Percentiles rank a stretch among this genome's conserved stretches.
Conservation (phyloP, 2,329 filamentous ascomycete species). For the Teratosphaeria zuluensis region DNA sequence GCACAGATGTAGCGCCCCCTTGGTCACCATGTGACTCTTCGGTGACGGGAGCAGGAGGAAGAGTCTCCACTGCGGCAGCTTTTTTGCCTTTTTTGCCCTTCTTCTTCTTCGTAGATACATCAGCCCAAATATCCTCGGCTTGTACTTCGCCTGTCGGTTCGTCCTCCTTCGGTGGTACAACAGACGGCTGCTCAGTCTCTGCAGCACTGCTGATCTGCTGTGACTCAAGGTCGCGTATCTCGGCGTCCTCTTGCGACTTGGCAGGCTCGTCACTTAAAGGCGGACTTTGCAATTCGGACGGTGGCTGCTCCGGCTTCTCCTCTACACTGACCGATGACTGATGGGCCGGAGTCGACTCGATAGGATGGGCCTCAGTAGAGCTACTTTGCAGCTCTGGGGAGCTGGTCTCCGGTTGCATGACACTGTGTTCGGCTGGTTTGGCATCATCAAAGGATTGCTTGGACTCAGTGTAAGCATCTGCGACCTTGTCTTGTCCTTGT, state of each 20-base stretch:
- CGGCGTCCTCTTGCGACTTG: neutral
- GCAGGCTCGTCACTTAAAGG: neutral
- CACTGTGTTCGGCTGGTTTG: neutral
- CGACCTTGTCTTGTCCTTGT: neutral
- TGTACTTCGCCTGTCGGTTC: neutral
- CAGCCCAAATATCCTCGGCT: constrained; percentile 3
- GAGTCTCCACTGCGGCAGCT: constrained; percentile 3
- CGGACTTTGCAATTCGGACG: neutral
- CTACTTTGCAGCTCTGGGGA: neutral
- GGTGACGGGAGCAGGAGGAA: neutral
- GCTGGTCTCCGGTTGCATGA: neutral
- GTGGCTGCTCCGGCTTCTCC: neutral
- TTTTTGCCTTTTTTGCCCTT: constrained; percentile 20
- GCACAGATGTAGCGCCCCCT: neutral
- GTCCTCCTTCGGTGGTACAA: neutral
- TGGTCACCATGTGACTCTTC: neutral
- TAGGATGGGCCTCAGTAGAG: neutral
- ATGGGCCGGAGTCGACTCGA: neutral
- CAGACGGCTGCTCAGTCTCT: neutral
- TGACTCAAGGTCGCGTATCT: neutral
- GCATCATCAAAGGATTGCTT: neutral
- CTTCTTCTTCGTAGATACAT: constrained; percentile 3
- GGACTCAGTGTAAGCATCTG: neutral
- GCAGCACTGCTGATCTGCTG: neutral
- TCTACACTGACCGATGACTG: neutral